A percentile compares a stretch with the other conserved stretches of the same genome.
Evolutionary conservation across 2,329 filamentous ascomycete genomes (phyloP).

Genomic region (Mycocentrospora acerina): DNA sequence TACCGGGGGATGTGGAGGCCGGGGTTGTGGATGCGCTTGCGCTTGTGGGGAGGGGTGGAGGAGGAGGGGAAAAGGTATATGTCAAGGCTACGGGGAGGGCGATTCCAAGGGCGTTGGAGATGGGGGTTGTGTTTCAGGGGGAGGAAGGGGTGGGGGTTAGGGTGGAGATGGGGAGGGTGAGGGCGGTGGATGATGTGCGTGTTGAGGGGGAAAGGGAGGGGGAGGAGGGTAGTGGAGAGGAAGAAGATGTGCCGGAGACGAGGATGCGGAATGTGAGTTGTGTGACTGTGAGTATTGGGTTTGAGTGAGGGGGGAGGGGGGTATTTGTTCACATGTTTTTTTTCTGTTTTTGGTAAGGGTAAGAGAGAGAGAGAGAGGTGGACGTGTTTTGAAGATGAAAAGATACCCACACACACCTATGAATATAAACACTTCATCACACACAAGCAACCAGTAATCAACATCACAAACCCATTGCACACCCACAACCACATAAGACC

Average conservation of each 20-base stretch:
- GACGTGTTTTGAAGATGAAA: no score
- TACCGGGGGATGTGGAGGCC: conserved; percentile 32
- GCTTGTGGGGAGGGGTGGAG: conserved; percentile 11
- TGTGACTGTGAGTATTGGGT: conserved; percentile 35
- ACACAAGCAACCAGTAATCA: background rate
- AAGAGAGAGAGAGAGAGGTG: no score
- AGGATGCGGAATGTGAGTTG: conserved; percentile 41
- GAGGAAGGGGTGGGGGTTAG: conserved; percentile 61
- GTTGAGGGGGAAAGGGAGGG: conserved; percentile 8
- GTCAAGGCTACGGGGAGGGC: conserved; percentile 68
- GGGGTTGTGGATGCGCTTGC: conserved; percentile 26
- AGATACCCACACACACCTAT: no score
- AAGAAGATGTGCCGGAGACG: conserved; percentile 44
- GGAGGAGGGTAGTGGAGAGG: conserved; percentile 16
- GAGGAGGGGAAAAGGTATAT: conserved; percentile 45
- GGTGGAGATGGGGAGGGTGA: conserved; percentile 63
- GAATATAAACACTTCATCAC: background rate
- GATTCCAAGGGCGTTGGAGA: conserved; percentile 62
- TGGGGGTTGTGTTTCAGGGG: conserved; percentile 66
- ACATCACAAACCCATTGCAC: background rate
- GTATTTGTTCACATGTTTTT: no score
- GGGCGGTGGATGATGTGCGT: conserved; percentile 68
- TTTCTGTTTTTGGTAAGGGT: no score
- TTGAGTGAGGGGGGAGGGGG: no score
- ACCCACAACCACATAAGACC: no score